Percentiles rank a stretch among this genome's conserved stretches.
These are phyloP conservation scores for Golubevia pallescens DNA, from an alignment of 1,284 basidiomycete species.

Conservation along the genomic window DNA sequence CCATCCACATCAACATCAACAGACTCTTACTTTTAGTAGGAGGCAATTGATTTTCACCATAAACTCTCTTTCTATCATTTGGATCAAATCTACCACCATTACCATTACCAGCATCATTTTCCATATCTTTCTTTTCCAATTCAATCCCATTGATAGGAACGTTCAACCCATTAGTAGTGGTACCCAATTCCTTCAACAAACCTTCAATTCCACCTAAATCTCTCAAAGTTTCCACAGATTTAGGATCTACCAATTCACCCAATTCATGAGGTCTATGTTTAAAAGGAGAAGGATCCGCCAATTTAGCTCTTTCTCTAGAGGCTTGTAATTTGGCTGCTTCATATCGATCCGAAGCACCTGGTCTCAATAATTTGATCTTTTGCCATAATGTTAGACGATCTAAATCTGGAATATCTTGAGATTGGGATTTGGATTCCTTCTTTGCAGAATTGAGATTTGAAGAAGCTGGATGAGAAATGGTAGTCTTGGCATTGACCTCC, in stretches of 20 bases:
- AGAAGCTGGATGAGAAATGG: too few species aligned
- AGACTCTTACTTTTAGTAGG: conserved; percentile 78
- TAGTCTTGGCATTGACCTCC: too few species aligned
- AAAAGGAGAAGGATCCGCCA: conserved; percentile 75
- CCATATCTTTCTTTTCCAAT: conserved; percentile 14
- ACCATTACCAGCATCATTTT: conserved; percentile 16
- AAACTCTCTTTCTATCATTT: conserved; percentile 68
- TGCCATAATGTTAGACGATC: not conserved
- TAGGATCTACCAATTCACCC: conserved; percentile 87
- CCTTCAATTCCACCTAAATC: conserved; percentile 77
- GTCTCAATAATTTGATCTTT: not conserved
- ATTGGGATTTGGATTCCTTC: not conserved
- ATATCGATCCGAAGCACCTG: not conserved
- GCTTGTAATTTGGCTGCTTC: not conserved
- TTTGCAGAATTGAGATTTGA: not conserved
- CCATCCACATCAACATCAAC: conserved; percentile 86
- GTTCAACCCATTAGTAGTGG: conserved; percentile 71
- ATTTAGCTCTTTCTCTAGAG: not conserved
- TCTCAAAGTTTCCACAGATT: conserved; percentile 73
- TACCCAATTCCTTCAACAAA: conserved; percentile 78
- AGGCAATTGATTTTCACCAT: conserved; percentile 84
- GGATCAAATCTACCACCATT: conserved; percentile 35
- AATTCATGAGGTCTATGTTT: conserved; percentile 76
- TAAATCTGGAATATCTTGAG: not conserved
- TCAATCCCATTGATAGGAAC: conserved; percentile 10